Evolutionary conservation across 2,329 filamentous ascomycete species (phyloP).

Genomic region (Aaosphaeria pasadenensis): DNA sequence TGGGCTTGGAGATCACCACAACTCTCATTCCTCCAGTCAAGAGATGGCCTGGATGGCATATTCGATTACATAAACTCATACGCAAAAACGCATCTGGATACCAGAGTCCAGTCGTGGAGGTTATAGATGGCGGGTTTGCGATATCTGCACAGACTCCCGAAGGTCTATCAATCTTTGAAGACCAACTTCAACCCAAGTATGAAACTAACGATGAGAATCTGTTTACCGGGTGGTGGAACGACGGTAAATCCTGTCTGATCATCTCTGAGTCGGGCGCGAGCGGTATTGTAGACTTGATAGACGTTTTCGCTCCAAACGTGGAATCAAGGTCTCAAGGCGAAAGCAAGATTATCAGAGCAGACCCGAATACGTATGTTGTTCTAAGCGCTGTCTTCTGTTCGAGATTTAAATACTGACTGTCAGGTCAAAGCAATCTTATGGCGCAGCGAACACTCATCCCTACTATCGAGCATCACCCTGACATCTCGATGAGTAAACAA

Average conservation of each 20-base stretch:
- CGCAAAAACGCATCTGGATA: neutral
- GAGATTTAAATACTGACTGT: neutral
- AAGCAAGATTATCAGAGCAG: slow-evolving; percentile 8
- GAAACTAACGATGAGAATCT: neutral
- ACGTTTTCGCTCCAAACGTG: neutral
- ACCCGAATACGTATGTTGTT: slow-evolving; percentile 17
- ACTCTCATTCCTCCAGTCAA: slow-evolving; percentile 5
- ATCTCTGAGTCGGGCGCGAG: slow-evolving; percentile 12
- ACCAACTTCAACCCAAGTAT: neutral
- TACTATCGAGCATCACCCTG: slow-evolving; percentile 2
- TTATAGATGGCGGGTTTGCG: slow-evolving; percentile 14
- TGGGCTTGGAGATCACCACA: slow-evolving; percentile 5
- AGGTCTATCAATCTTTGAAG: slow-evolving; percentile 12
- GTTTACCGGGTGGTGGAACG: slow-evolving; percentile 9
- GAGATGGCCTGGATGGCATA: slow-evolving; percentile 12
- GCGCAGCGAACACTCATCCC: slow-evolving; percentile 11
- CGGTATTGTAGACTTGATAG: slow-evolving; percentile 10
- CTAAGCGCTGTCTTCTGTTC: neutral
- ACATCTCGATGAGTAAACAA: neutral
- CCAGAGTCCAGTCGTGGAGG: neutral
- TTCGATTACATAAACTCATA: slow-evolving; percentile 8
- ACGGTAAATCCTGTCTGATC: slow-evolving; percentile 2
- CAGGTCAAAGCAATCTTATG: slow-evolving; percentile 7
- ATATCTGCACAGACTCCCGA: slow-evolving; percentile 8
- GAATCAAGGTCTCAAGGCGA: neutral